These are phyloP conservation scores for Trametes gibbosa DNA, from an alignment of 768 basidiomycete species.

Conservation along the genomic window DNA sequence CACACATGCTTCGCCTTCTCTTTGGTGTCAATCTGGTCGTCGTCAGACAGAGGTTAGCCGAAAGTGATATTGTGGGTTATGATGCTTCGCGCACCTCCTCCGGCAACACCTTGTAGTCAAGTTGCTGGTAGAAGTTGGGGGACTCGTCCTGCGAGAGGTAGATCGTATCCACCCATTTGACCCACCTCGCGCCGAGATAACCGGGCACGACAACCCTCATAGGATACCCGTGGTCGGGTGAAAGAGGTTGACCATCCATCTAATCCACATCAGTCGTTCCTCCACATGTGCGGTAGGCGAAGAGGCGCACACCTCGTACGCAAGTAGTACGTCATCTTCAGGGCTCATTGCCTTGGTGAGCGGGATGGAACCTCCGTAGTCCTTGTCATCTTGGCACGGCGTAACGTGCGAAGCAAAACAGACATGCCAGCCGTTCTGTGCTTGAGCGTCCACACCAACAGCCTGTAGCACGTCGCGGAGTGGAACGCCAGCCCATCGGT, in stretches of 20 bases:
- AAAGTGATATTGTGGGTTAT: conserved; percentile 40
- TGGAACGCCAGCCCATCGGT: conserved; percentile 60
- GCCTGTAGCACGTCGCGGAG: conserved; percentile 51
- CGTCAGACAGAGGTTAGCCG: neutral
- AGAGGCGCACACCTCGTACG: conserved; percentile 27
- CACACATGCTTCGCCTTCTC: conserved; percentile 14
- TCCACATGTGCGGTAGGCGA: neutral
- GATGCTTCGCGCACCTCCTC: conserved; percentile 3
- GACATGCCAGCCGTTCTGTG: conserved; percentile 9
- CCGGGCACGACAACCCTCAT: conserved; percentile 69
- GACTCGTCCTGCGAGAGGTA: conserved; percentile 54
- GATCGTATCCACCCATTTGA: conserved; percentile 72
- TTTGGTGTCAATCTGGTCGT: conserved; percentile 9
- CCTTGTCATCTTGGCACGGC: conserved; percentile 19
- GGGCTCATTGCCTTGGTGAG: conserved; percentile 15
- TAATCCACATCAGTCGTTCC: conserved; percentile 19
- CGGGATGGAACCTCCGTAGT: conserved; percentile 20
- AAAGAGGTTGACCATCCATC: conserved; percentile 65
- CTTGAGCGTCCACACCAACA: conserved; percentile 1
- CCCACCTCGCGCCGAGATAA: conserved; percentile 67
- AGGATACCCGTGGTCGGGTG: conserved; percentile 62
- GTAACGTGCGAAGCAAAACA: conserved; percentile 21
- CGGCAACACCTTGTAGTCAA: conserved; percentile 57
- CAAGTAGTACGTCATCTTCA: conserved; percentile 16
- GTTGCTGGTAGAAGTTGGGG: conserved; percentile 68